Conservation (phyloP, 441 rosid genomes). For the Erodium trifolium region DNA sequence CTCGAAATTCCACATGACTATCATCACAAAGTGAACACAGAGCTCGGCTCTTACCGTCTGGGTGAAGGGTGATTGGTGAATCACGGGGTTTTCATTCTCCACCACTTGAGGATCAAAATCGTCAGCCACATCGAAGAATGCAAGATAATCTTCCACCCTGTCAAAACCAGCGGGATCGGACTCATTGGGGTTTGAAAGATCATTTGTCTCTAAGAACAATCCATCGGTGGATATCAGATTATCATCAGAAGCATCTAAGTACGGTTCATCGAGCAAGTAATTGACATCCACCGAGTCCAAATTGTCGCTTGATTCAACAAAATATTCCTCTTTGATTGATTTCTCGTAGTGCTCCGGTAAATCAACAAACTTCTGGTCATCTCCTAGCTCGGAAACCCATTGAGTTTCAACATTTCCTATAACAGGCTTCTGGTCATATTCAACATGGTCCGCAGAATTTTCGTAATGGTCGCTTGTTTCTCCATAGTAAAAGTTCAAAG, state of each 20-base stretch:
- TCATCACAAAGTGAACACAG: neutral
- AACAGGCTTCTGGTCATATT: conserved; percentile 34
- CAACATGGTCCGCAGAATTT: conserved; percentile 25
- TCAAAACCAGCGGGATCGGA: conserved; percentile 40
- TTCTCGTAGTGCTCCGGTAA: conserved; percentile 36
- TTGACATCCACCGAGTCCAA: conserved; percentile 24
- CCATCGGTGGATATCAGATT: conserved; percentile 20
- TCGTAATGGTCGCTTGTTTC: conserved; percentile 54
- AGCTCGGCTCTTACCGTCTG: conserved; percentile 33
- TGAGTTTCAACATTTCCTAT: conserved; percentile 28
- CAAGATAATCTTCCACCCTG: conserved; percentile 61
- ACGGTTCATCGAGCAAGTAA: conserved; percentile 44
- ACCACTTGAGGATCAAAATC: conserved; percentile 45
- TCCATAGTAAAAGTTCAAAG: conserved; percentile 38
- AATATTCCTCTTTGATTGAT: conserved; percentile 33
- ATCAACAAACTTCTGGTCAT: conserved; percentile 33
- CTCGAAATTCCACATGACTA: neutral
- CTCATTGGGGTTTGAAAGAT: conserved; percentile 39
- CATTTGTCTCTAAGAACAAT: conserved; percentile 50
- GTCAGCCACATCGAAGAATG: conserved; percentile 49
- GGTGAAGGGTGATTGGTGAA: conserved; percentile 26
- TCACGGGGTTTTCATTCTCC: conserved; percentile 29
- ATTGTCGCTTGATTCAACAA: conserved; percentile 33
- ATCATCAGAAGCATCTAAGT: conserved; percentile 37
- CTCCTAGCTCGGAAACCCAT: conserved; percentile 26